Conservation (phyloP, 352 stramenopile genomes). For the Phytophthora boehmeriae region DNA sequence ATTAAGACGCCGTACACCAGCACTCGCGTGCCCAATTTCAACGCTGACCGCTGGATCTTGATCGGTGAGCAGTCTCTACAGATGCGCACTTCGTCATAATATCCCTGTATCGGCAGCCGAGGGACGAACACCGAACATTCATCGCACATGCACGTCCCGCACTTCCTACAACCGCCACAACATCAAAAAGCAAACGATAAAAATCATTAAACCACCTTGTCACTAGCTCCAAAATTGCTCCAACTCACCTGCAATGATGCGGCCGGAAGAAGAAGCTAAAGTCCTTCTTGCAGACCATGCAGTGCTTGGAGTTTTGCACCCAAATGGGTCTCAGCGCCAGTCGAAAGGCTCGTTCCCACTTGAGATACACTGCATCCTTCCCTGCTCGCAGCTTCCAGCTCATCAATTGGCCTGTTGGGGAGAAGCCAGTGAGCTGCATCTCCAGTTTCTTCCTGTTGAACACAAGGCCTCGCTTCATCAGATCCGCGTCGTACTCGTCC, state of each 20-base stretch:
- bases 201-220: neutral
- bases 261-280: constrained; percentile 79
- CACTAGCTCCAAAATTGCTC: constrained; percentile 7
- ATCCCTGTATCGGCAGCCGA: constrained; percentile 79
- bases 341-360: constrained; percentile 84
- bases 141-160: constrained; percentile 86
- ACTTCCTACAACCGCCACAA: constrained; percentile 50
- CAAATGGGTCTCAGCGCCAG: constrained; percentile 79
- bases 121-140: constrained; percentile 82
- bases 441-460: constrained; percentile 86
- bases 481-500: constrained; percentile 72
- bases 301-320: constrained; percentile 77
- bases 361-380: constrained; percentile 73
- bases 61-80: constrained; percentile 81
- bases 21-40: constrained; percentile 74
- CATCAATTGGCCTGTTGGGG: constrained; percentile 75
- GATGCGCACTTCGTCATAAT: constrained; percentile 85
- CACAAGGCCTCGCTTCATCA: constrained; percentile 70
- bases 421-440: constrained; percentile 85
- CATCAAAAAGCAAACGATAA: constrained; percentile 4
- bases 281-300: constrained; percentile 75
- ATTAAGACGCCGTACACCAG: constrained; percentile 78
- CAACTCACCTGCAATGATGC: constrained; percentile 74
- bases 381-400: constrained; percentile 80
- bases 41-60: constrained; percentile 68